Evolutionary conservation across 1,284 basidiomycete genomes (phyloP).

Genomic region (Trametes versicolor): DNA sequence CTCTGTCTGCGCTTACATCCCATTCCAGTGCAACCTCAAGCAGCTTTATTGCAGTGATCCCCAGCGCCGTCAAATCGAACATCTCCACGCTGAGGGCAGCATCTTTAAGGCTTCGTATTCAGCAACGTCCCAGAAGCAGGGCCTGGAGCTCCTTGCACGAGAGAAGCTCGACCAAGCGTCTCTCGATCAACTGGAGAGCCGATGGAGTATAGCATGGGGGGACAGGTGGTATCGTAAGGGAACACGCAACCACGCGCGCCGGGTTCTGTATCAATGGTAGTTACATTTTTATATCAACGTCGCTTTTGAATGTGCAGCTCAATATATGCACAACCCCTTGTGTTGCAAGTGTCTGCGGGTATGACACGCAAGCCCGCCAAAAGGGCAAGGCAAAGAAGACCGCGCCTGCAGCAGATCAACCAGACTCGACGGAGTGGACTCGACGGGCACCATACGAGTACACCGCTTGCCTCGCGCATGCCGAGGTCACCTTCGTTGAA

Average conservation of each 20-base stretch:
- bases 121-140: too few relatives aligned
- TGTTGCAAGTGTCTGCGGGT: too few relatives aligned
- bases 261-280: neutral
- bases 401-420: too few relatives aligned
- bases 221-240: neutral
- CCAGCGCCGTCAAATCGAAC: too few relatives aligned
- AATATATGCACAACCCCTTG: neutral
- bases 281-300: neutral
- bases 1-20: too few relatives aligned
- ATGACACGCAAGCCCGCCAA: too few relatives aligned
- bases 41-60: too few relatives aligned
- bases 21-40: too few relatives aligned
- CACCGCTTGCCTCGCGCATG: constrained; percentile 48
- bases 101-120: too few relatives aligned
- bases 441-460: constrained; percentile 26
- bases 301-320: neutral
- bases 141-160: neutral
- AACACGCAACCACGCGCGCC: too few relatives aligned
- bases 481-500: constrained; percentile 40
- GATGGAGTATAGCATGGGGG: neutral
- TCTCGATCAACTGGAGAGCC: neutral
- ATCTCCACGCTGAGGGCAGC: too few relatives aligned
- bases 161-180: neutral
- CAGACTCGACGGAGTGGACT: neutral
- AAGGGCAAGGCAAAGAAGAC: too few relatives aligned